These are phyloP conservation scores for Allium fistulosum DNA, from an alignment of 106 monocot species.

Conservation along the genomic window DNA sequence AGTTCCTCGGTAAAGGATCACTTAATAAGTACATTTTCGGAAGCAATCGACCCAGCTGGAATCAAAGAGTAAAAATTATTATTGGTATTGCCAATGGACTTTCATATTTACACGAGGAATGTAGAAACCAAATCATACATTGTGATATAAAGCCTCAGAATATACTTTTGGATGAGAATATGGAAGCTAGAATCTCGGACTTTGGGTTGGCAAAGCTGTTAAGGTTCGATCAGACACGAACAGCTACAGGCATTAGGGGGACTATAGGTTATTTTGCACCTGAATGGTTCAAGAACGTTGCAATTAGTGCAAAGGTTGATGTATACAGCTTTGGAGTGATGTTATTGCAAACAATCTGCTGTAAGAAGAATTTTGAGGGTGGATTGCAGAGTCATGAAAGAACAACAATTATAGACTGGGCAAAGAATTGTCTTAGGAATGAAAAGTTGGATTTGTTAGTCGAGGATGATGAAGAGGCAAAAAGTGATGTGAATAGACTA, in stretches of 20 bases:
- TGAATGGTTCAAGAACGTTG: slow-evolving; percentile 44
- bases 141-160: slow-evolving; percentile 34
- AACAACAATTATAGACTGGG: slow-evolving; percentile 22
- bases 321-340: slow-evolving; percentile 53
- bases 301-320: slow-evolving; percentile 41
- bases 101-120: slow-evolving; percentile 20
- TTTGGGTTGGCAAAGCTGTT: slow-evolving; percentile 23
- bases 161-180: slow-evolving; percentile 16
- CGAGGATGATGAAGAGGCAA: slow-evolving; percentile 19
- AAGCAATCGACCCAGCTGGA: slow-evolving; percentile 12
- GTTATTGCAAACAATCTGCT: slow-evolving; percentile 35
- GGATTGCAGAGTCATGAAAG: slow-evolving; percentile 13
- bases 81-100: slow-evolving; percentile 22
- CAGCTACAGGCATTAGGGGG: slow-evolving; percentile 23
- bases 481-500: slow-evolving; percentile 7
- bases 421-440: slow-evolving; percentile 10
- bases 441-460: slow-evolving; percentile 26
- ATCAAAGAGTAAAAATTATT: slow-evolving; percentile 10
- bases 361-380: slow-evolving; percentile 25
- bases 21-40: slow-evolving; percentile 18
- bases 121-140: slow-evolving; percentile 20
- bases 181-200: slow-evolving; percentile 14
- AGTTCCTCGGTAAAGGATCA: slow-evolving; percentile 36
- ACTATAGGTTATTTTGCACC: slow-evolving; percentile 41
- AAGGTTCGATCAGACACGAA: slow-evolving; percentile 20